These are phyloP conservation scores for Trichoderma cornu-damae DNA, from an alignment of 2,329 filamentous ascomycete species.

Conservation along the genomic window DNA sequence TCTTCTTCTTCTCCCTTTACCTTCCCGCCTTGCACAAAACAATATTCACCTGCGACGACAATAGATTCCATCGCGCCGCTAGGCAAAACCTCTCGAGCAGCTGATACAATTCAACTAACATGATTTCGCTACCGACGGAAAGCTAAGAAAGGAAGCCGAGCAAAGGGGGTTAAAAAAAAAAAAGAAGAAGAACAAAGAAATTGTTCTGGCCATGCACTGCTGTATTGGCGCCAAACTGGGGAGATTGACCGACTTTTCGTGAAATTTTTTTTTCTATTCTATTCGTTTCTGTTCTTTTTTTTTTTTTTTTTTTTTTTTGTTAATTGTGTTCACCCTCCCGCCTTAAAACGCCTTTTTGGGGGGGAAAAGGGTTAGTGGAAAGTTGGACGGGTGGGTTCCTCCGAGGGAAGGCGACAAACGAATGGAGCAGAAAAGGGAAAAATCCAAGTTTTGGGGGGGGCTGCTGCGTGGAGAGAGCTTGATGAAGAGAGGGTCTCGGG, in stretches of 20 bases:
- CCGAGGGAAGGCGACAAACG: constrained; percentile 18
- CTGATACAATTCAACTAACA: background rate
- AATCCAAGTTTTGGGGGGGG: constrained; percentile 45
- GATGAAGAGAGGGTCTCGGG: constrained; percentile 24
- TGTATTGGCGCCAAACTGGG: background rate
- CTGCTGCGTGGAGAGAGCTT: constrained; percentile 47
- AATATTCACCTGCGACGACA: background rate
- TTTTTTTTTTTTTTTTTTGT: too few relatives aligned
- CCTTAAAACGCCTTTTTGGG: background rate
- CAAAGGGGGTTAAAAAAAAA: background rate
- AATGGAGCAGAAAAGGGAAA: constrained; percentile 36
- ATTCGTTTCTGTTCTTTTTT: too few relatives aligned
- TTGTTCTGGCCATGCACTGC: constrained; percentile 5
- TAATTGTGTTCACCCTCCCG: too few relatives aligned
- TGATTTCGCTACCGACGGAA: background rate
- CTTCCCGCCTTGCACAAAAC: background rate
- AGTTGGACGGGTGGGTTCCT: background rate
- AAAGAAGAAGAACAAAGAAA: background rate
- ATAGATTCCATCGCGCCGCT: background rate
- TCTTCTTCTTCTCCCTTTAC: background rate
- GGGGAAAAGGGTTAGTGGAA: background rate
- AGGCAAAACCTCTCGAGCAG: background rate
- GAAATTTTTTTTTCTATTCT: background rate
- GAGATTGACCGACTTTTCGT: constrained; percentile 18
- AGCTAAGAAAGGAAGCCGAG: background rate